Percentiles rank a stretch among this genome's conserved stretches.
Evolutionary conservation across 2,329 filamentous ascomycete species (phyloP).

Genomic region (Botrytis hyacinthi): DNA sequence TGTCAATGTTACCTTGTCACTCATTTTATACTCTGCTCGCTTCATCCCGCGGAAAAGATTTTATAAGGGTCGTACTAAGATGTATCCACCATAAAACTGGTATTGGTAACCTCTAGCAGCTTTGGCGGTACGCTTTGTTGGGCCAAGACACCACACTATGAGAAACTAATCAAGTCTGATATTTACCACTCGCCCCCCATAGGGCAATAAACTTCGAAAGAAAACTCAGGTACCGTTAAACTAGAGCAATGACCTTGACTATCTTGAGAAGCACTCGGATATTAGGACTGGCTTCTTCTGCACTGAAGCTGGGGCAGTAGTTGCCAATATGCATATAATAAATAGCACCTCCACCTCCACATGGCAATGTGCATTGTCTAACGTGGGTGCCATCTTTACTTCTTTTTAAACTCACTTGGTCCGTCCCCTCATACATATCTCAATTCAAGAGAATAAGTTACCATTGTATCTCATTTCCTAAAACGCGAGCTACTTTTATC

Average conservation of each 20-base stretch:
- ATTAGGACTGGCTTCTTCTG: background rate
- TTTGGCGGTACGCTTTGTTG: background rate
- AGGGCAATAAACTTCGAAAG: background rate
- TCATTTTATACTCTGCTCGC: background rate
- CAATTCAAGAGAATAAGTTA: background rate
- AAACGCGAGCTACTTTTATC: background rate
- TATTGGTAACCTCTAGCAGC: background rate
- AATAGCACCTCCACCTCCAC: background rate
- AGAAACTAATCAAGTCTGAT: background rate
- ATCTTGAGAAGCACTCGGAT: background rate
- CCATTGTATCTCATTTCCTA: background rate
- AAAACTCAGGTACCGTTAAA: background rate
- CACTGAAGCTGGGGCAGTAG: background rate
- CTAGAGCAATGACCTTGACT: background rate
- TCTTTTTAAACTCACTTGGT: background rate
- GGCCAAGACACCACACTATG: background rate
- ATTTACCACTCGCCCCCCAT: background rate
- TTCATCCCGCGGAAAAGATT: background rate
- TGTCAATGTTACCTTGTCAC: background rate
- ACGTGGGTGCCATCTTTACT: background rate
- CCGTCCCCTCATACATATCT: background rate
- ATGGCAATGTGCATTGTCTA: background rate
- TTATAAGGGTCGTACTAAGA: background rate
- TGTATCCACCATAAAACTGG: background rate
- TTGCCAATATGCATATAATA: conserved; percentile 5